Conservation (phyloP, 768 basidiomycete species). For the Polyporus arcularius region DNA sequence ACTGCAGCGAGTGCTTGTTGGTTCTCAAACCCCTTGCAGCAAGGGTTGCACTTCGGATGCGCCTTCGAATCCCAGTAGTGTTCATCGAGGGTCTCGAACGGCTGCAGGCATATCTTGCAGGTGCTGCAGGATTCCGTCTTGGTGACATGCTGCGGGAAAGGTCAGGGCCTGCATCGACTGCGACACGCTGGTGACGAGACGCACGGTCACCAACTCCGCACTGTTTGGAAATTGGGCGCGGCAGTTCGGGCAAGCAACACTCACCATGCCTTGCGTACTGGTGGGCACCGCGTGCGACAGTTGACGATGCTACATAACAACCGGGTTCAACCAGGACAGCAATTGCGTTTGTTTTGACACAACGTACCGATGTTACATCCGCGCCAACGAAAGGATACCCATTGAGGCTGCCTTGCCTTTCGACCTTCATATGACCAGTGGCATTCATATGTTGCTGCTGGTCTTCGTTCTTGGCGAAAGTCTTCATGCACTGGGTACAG, state of each 20-base stretch:
- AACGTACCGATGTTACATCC: no score
- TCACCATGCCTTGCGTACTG: not conserved
- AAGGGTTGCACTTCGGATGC: conserved; percentile 5
- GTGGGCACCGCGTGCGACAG: not conserved
- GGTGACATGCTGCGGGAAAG: not conserved
- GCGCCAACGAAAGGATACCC: not conserved
- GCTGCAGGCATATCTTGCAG: conserved; percentile 2
- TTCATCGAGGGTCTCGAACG: not conserved
- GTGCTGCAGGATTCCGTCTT: conserved; percentile 1
- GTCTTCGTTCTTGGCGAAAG: not conserved
- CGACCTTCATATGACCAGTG: not conserved
- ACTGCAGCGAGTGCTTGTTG: not conserved
- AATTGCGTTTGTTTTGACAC: no score
- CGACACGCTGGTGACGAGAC: not conserved
- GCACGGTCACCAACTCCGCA: not conserved
- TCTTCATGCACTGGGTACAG: conserved; percentile 4
- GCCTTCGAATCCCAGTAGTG: conserved; percentile 5
- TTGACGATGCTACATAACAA: no score
- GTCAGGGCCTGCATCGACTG: not conserved
- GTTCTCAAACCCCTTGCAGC: conserved; percentile 2
- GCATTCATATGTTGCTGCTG: not conserved
- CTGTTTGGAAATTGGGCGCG: not conserved
- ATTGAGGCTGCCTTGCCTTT: not conserved
- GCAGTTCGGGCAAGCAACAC: not conserved
- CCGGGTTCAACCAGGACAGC: no score